Evolutionary conservation across 768 basidiomycete species (phyloP).

Genomic region (Mycena galericulata): DNA sequence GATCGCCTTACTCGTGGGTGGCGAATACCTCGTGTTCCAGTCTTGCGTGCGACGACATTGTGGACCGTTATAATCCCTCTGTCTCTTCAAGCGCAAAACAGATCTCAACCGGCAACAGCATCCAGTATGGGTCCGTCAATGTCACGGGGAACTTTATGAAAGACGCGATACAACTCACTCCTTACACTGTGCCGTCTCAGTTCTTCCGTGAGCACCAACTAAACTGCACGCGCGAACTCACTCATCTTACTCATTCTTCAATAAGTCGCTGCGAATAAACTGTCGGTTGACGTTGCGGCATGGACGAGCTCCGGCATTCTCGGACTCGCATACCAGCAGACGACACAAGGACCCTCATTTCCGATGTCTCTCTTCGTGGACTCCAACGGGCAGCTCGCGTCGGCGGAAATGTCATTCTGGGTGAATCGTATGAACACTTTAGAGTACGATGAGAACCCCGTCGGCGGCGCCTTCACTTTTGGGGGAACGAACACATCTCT

Average conservation of each 20-base stretch:
- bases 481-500: conserved; percentile 17
- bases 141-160: conserved; percentile 16
- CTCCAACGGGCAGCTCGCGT: conserved; percentile 12
- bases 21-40: conserved; percentile 5
- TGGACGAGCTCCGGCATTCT: conserved; percentile 3
- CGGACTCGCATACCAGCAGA: conserved; percentile 16
- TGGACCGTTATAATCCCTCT: conserved; percentile 1
- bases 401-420: conserved; percentile 21
- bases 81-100: conserved; percentile 13
- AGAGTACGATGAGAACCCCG: neutral
- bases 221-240: neutral
- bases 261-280: conserved; percentile 10
- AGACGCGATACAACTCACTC: conserved; percentile 14
- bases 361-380: conserved; percentile 1
- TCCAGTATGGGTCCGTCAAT: conserved; percentile 5
- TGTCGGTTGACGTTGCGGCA: conserved; percentile 1
- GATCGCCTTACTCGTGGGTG: conserved; percentile 3
- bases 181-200: conserved; percentile 19
- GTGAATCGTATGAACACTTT: conserved; percentile 10
- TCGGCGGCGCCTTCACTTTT: conserved; percentile 12
- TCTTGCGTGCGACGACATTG: neutral
- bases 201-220: conserved; percentile 20
- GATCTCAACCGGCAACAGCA: conserved; percentile 3
- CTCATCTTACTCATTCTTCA: conserved; percentile 13
- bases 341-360: conserved; percentile 12